These are phyloP conservation scores for Guyanaporus albipodus DNA, from an alignment of 768 basidiomycete species.

Conservation along the genomic window DNA sequence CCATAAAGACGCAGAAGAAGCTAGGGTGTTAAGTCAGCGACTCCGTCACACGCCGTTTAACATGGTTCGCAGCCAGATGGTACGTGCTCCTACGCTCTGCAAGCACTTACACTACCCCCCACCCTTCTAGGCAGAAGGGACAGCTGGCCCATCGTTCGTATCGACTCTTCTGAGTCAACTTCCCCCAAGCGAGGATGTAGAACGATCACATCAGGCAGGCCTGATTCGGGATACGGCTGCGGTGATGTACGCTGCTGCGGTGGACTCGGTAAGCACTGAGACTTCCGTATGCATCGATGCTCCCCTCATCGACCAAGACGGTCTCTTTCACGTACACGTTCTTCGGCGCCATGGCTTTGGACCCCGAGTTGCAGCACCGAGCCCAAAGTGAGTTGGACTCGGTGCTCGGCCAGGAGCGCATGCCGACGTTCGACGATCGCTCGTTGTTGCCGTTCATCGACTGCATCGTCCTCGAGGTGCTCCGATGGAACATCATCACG, in stretches of 20 bases:
- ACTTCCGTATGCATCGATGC: too few relatives aligned
- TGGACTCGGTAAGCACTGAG: constrained; percentile 6
- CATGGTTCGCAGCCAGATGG: constrained; percentile 10
- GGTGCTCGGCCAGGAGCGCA: constrained; percentile 4
- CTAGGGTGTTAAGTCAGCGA: neutral
- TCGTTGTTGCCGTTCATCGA: constrained; percentile 13
- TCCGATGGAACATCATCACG: constrained; percentile 9
- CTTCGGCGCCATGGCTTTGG: constrained; percentile 11
- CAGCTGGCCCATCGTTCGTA: constrained; percentile 7
- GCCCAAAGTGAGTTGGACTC: constrained; percentile 11
- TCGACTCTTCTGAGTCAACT: constrained; percentile 12
- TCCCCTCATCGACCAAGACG: neutral
- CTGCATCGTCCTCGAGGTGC: constrained; percentile 8
- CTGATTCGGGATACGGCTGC: constrained; percentile 14
- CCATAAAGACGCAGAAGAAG: constrained; percentile 5
- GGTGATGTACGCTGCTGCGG: constrained; percentile 7
- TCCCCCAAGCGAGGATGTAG: constrained; percentile 3
- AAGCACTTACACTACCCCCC: neutral
- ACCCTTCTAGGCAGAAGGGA: constrained; percentile 5
- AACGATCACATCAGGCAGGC: constrained; percentile 1
- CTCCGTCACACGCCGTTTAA: constrained; percentile 5
- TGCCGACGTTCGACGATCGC: constrained; percentile 16
- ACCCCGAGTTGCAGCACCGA: constrained; percentile 13
- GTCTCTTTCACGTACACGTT: constrained; percentile 6
- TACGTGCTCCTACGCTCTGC: neutral